Evolutionary conservation across 164 flowering plant species (phyloP).

Genomic region (Santalum album): DNA sequence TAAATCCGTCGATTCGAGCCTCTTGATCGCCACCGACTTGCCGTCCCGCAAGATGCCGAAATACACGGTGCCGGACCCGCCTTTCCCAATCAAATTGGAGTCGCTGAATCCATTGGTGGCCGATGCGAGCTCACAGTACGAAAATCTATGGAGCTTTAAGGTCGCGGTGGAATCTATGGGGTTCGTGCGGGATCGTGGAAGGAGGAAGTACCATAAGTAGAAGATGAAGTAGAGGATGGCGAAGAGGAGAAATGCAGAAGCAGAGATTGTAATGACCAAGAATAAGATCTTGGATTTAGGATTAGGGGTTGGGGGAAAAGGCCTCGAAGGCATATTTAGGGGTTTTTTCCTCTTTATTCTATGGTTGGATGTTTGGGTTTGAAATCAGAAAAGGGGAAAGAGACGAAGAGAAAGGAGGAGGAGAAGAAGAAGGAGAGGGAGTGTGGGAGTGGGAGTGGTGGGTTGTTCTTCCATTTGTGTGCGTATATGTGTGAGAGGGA

Average conservation of each 20-base stretch:
- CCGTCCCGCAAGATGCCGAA: slow-evolving; percentile 66
- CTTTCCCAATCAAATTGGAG: slow-evolving; percentile 63
- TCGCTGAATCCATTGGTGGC: slow-evolving; percentile 57
- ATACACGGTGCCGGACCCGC: slow-evolving; percentile 81
- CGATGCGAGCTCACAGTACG: slow-evolving; percentile 62
- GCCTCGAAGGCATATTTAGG: slow-evolving; percentile 60
- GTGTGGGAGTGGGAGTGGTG: neutral
- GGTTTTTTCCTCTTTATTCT: too few species aligned
- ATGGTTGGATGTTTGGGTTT: too few species aligned
- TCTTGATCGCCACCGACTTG: slow-evolving; percentile 69
- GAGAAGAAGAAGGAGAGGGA: neutral
- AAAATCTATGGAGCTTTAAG: slow-evolving; percentile 47
- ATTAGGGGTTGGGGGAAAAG: slow-evolving; percentile 21
- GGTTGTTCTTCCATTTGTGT: neutral
- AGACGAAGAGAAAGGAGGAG: neutral
- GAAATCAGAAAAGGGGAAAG: too few species aligned
- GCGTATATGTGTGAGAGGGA: slow-evolving; percentile 5
- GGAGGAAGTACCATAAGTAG: slow-evolving; percentile 44
- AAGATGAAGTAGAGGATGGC: slow-evolving; percentile 45
- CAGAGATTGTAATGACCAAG: slow-evolving; percentile 43
- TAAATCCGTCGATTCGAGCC: slow-evolving; percentile 30
- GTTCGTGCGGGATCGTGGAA: slow-evolving; percentile 50
- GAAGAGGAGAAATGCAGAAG: slow-evolving; percentile 40
- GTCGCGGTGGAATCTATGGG: slow-evolving; percentile 62
- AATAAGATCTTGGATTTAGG: slow-evolving; percentile 36